These are phyloP conservation scores for Casuarina cunninghamiana DNA, from an alignment of 306 rosid genomes.

Conservation along the genomic window DNA sequence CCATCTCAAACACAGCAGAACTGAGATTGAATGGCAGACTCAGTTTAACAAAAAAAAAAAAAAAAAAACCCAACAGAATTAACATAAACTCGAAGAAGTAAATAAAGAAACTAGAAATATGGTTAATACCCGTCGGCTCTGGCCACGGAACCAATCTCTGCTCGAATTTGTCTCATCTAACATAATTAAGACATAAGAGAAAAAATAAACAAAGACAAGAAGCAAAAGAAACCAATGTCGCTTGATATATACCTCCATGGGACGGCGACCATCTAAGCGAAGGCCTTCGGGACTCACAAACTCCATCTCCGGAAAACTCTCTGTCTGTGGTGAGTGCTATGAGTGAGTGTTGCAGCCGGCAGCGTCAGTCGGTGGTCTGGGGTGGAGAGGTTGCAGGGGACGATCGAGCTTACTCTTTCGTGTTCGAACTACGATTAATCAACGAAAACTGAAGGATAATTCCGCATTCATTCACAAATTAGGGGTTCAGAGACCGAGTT, in stretches of 20 bases:
- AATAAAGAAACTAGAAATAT: not conserved
- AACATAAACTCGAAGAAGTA: not conserved
- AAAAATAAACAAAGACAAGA: not conserved
- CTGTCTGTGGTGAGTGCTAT: not conserved
- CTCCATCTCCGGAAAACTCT: constrained; percentile 51
- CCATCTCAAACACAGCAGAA: constrained; percentile 91
- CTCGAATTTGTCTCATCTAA: constrained; percentile 91
- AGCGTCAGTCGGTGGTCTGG: no score
- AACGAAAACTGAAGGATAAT: no score
- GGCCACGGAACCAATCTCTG: constrained; percentile 81
- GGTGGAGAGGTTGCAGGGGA: no score
- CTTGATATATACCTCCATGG: constrained; percentile 48
- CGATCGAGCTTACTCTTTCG: no score
- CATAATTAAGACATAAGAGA: not conserved
- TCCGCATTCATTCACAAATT: no score
- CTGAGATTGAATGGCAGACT: constrained; percentile 34
- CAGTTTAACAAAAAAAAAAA: constrained; percentile 7
- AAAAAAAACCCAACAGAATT: not conserved
- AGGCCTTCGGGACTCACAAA: constrained; percentile 91
- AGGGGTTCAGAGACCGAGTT: no score
- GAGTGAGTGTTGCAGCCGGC: not conserved
- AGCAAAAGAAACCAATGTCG: constrained; percentile 17
- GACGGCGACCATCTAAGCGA: constrained; percentile 88
- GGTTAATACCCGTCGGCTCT: constrained; percentile 74
- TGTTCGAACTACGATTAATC: no score